Evolutionary conservation across 2,329 filamentous ascomycete genomes (phyloP), one percentile per base, ranked within the genome.

Genomic region (Dactylonectria estremocensis): DNA sequence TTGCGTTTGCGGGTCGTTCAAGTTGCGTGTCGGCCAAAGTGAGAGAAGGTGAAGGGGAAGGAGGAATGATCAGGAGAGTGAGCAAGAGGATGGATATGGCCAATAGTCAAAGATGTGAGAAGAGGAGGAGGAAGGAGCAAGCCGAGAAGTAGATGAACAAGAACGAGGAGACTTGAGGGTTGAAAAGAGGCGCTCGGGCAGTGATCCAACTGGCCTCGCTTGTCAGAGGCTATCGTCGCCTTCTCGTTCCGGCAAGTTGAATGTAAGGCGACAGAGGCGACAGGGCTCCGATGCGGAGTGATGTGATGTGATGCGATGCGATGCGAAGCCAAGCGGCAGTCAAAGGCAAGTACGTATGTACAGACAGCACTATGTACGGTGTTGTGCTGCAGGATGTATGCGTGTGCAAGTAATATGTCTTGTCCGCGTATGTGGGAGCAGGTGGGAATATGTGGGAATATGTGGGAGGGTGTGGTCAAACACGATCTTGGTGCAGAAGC

Each of bases 271-370:
- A 46, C 53, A 58, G 53, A 48, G 54, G 43, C 61, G 49, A 58
- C 37, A 48, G 67, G 49, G 66, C 55, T 50, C 55, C 33, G 65
- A 71, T 64, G 64, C 45, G 69, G 59, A 57, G 69, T 62, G 46
- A 68, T 67, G 56, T 56, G 66, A 74, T 74, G 65, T 61, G 67
- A 75, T 69, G 65, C 56, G 52, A 66, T 58, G 60, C 53, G 70
- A 62, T 69, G 72, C 70, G 70, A 31, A 18, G 61, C 64, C 55
- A 14, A 53, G 61, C 55, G 57, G 54, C 35, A 53, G n/a, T 35
- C 53, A 73, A 63, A 58, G 69, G 64, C 71, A 28, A 28, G 7
- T n/a, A n/a, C n/a, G 24, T 28, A 28, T 28, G 24, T 28, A 28
- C 24, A 28, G 4, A 28, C 24, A 28, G 24, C 24, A 28, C 24